phyloP scores from a whole-genome alignment of 2,329 filamentous ascomycete genomes.

The Amylocarpus encephaloides region DNA sequence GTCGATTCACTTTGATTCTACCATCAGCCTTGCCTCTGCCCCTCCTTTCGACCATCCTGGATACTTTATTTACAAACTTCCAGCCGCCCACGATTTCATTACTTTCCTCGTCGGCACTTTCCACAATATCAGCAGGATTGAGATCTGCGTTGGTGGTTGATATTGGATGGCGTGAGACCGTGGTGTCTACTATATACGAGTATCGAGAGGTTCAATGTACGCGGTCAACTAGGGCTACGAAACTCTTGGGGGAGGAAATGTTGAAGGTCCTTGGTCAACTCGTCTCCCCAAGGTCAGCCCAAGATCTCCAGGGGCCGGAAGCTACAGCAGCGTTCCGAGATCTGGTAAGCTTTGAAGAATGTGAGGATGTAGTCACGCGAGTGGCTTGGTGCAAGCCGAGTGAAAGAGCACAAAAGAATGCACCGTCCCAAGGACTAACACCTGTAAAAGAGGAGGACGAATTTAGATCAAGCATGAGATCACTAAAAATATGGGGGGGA shows the following conservation, averaged over 20 bases:
- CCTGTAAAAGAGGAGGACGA: conserved; percentile 56
- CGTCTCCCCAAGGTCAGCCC: conserved; percentile 28
- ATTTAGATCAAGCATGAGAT: conserved; percentile 28
- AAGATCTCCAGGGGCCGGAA: conserved; percentile 14
- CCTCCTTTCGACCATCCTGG: conserved; percentile 67
- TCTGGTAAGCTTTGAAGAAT: conserved; percentile 65
- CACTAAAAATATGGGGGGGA: conserved; percentile 19
- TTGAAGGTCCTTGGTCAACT: conserved; percentile 54
- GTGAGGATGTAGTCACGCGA: conserved; percentile 70
- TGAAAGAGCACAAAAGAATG: conserved; percentile 11
- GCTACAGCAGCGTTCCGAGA: conserved; percentile 10
- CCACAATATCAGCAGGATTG: conserved; percentile 71
- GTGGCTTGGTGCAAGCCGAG: conserved; percentile 65
- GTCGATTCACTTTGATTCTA: conserved; percentile 67
- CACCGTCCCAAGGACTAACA: conserved; percentile 33
- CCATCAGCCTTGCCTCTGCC: conserved; percentile 74
- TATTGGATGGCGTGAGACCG: conserved; percentile 87
- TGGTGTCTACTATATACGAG: conserved; percentile 81
- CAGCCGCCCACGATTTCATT: conserved; percentile 76
- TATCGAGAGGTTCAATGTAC: conserved; percentile 72
- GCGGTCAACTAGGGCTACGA: conserved; percentile 69
- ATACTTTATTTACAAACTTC: conserved; percentile 74
- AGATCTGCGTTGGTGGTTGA: conserved; percentile 84
- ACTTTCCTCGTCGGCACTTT: conserved; percentile 68
- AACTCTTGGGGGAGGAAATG: conserved; percentile 61